Conservation (phyloP, 176 grass and related monocot species). For the Aegilops umbellulata region DNA sequence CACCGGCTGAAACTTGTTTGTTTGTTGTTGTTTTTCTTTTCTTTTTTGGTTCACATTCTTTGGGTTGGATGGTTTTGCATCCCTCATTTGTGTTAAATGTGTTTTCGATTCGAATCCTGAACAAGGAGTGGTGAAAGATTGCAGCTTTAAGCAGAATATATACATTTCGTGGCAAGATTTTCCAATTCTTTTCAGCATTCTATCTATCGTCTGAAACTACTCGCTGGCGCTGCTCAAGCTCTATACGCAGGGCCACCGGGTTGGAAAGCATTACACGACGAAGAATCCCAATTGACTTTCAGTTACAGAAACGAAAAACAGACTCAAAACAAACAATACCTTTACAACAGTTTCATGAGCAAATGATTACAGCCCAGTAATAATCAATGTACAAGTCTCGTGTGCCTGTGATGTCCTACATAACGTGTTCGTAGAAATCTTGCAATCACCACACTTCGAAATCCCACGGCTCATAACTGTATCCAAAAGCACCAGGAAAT, state of each 20-base stretch:
- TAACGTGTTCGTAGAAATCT: constrained; percentile 44
- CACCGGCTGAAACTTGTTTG: constrained; percentile 42
- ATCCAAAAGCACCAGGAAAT: constrained; percentile 47
- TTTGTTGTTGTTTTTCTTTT: too few relatives aligned
- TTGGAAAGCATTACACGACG: not conserved
- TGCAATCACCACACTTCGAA: constrained; percentile 45
- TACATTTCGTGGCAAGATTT: not conserved
- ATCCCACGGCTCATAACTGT: constrained; percentile 60
- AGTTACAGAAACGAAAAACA: not conserved
- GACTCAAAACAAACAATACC: constrained; percentile 9
- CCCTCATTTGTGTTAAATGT: not conserved
- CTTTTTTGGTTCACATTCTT: too few relatives aligned
- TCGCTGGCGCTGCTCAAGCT: not conserved
- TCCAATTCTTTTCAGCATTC: not conserved
- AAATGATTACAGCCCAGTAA: constrained; percentile 28
- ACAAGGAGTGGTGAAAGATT: not conserved
- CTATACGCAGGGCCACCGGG: not conserved
- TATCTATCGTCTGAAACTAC: not conserved
- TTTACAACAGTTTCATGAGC: not conserved
- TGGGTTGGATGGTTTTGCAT: not conserved
- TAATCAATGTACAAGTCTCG: constrained; percentile 20
- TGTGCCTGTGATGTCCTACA: constrained; percentile 29
- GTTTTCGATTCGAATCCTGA: not conserved
- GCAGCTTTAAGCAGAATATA: not conserved
- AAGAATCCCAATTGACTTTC: not conserved